These are phyloP conservation scores for Hypoxylon sp. DNA, from an alignment of 2,329 filamentous ascomycete genomes.

Conservation along the genomic window DNA sequence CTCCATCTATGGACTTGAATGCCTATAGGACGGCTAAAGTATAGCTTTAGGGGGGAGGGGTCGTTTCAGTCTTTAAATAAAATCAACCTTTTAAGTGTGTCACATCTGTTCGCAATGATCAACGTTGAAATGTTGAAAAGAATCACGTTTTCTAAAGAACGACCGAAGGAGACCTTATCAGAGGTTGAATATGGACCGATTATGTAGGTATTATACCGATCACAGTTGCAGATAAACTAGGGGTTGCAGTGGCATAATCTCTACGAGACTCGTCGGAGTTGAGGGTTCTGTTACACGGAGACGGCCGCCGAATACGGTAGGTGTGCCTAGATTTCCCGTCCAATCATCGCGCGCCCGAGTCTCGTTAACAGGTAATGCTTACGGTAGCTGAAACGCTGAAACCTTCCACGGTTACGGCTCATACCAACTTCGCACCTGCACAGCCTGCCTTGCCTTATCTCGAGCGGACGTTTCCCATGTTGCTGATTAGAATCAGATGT, in stretches of 20 bases:
- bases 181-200: constrained; percentile 25
- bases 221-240: constrained; percentile 1
- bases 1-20: background rate
- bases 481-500: constrained; percentile 9
- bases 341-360: constrained; percentile 24
- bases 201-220: constrained; percentile 15
- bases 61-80: constrained; percentile 3
- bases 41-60: background rate
- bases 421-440: constrained; percentile 4
- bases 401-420: constrained; percentile 22
- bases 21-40: background rate
- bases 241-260: constrained; percentile 34
- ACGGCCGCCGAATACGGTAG: constrained; percentile 23
- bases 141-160: constrained; percentile 11
- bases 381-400: constrained; percentile 31
- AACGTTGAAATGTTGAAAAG: constrained; percentile 6
- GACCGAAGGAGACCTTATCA: constrained; percentile 10
- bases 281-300: constrained; percentile 35
- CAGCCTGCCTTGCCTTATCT: background rate
- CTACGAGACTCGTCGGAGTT: constrained; percentile 26
- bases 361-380: constrained; percentile 13
- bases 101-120: constrained; percentile 16
- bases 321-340: constrained; percentile 2
- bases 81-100: constrained; percentile 19
- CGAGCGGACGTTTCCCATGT: too few species aligned